Percentiles rank a stretch among this genome's conserved stretches.
phyloP scores from a whole-genome alignment of 2,329 filamentous ascomycete genomes.

The Stagonosporopsis cucurbitacearum region DNA sequence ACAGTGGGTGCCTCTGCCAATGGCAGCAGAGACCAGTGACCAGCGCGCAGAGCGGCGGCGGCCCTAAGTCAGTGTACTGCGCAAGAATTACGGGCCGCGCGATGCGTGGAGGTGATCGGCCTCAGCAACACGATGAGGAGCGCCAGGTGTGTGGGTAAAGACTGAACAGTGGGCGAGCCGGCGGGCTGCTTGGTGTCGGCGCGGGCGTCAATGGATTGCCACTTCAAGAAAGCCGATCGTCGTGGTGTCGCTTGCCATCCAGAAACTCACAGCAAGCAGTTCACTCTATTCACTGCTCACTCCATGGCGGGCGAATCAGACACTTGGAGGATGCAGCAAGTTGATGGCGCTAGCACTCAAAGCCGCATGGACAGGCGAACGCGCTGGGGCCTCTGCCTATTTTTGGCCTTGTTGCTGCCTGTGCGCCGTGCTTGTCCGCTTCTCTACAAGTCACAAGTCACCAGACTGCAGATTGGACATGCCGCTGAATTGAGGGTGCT shows the following conservation, averaged over 20 bases:
- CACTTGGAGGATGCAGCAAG: conserved; percentile 22
- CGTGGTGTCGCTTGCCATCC: conserved; percentile 12
- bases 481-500: conserved; percentile 12
- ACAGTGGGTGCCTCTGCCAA: conserved; percentile 9
- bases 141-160: conserved; percentile 1
- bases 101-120: conserved; percentile 33
- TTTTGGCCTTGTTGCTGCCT: conserved; percentile 37
- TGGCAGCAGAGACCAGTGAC: conserved; percentile 3
- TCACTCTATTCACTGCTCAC: conserved; percentile 24
- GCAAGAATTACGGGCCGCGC: conserved; percentile 33
- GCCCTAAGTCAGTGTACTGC: conserved; percentile 25
- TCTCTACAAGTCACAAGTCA: conserved; percentile 19
- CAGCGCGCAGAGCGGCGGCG: conserved; percentile 20
- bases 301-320: conserved; percentile 17
- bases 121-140: conserved; percentile 21
- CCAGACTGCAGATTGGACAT: conserved; percentile 16
- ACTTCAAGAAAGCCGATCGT: conserved; percentile 5
- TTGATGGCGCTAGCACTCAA: conserved; percentile 33
- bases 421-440: conserved; percentile 25
- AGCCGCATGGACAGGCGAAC: conserved; percentile 33
- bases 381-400: conserved; percentile 28
- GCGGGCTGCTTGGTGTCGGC: conserved; percentile 2
- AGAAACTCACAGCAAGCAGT: conserved; percentile 28
- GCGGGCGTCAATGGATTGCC: conserved; percentile 2
- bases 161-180: background rate